Percentiles rank a stretch among this genome's conserved stretches.
Conservation (phyloP, 345 rosid species). For the Cochlearia excelsa region DNA sequence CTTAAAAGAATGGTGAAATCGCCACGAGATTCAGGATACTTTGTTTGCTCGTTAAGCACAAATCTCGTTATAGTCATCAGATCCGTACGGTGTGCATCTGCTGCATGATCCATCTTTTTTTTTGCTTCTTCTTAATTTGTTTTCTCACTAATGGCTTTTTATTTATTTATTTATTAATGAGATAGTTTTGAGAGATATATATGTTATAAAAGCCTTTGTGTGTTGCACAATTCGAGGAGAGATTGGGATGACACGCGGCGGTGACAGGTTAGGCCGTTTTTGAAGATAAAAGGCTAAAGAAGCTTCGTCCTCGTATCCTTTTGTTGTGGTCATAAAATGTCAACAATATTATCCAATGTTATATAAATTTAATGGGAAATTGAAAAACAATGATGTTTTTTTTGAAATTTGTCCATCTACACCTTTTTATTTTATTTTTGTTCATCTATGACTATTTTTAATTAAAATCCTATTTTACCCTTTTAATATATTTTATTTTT, state of each 20-base stretch:
- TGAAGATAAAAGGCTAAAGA: slow-evolving; percentile 36
- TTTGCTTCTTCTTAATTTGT: slow-evolving; percentile 14
- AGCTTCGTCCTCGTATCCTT: slow-evolving; percentile 30
- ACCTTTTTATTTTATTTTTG: no score
- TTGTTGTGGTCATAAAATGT: no score
- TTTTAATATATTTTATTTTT: no score
- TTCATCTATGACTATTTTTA: no score
- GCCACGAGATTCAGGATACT: slow-evolving; percentile 93
- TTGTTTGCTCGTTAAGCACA: slow-evolving; percentile 84
- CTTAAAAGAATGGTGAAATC: slow-evolving; percentile 88
- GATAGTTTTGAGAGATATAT: background rate
- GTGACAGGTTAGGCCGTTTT: slow-evolving; percentile 43
- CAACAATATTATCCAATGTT: no score
- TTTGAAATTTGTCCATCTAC: no score
- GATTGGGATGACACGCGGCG: slow-evolving; percentile 62
- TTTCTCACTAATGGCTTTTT: background rate
- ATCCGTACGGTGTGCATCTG: slow-evolving; percentile 87
- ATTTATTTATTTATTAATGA: background rate
- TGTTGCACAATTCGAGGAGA: slow-evolving; percentile 37
- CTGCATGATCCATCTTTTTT: slow-evolving; percentile 72
- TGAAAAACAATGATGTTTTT: no score
- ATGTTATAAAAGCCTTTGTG: slow-evolving; percentile 3
- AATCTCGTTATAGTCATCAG: slow-evolving; percentile 93
- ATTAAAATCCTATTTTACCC: no score
- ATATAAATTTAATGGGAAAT: no score